Evolutionary conservation across 2,329 filamentous ascomycete genomes (phyloP), one percentile per base, ranked within the genome.

Genomic region (Blastomyces emzantsi): DNA sequence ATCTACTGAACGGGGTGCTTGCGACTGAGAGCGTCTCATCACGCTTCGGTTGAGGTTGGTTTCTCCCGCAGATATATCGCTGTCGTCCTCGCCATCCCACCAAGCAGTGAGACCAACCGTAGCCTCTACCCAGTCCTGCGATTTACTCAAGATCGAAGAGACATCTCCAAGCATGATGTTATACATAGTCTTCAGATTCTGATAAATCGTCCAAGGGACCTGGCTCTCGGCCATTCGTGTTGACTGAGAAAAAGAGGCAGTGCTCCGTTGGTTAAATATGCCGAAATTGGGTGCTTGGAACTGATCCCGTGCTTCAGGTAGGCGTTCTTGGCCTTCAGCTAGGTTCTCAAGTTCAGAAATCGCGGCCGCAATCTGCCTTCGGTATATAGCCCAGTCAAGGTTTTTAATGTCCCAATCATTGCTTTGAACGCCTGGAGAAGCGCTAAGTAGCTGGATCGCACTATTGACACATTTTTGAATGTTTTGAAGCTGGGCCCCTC

Each of bases 121-220:
- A 0, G 91, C 92, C 78, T 97, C 93, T 61, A 93, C 86, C 93
- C 93, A 97, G 75, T 97, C 92, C 71, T 93, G 87, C 0, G 92
- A 85, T 55, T 87, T 85, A 57, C 87, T 84, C 65, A 95, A 79
- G 61, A 97, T 90, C 25, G 91, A 87, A 45, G 87, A 84, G 11
- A 86, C 82, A 67, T 89, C 85, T 45, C 93, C 92, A 4, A 94
- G 82, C 1, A 95, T 78, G 65, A 96, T 87, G 43, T 87, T 87
- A 73, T 96, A 97, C 6, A 97, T 78, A 15, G 86, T 86, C 68
- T 88, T 85, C 62, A 97, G 79, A 68, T 89, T 91, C 72, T 96
- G 88, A 73, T 96, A 97, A 36, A 97, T 86, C 30, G 89, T 86
- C 90, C 90, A 96, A 0, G 92, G 93, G 43, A 97, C 88, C 69